These are phyloP conservation scores for Colletotrichum tofieldiae DNA, from an alignment of 2,329 filamentous ascomycete genomes.

Conservation along the genomic window DNA sequence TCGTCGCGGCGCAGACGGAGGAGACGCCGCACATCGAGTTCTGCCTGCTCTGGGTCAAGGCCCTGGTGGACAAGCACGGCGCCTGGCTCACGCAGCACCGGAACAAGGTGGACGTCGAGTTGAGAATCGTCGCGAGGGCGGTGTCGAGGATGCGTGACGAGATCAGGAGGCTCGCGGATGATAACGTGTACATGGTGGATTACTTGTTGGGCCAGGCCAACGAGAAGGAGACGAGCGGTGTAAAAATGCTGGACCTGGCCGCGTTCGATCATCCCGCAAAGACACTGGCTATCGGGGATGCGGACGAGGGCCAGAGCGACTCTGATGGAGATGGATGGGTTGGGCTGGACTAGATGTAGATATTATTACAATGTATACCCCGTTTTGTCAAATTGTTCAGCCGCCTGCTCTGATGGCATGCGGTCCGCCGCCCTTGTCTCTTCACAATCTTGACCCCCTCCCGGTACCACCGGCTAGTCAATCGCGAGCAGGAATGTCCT, in stretches of 20 bases:
- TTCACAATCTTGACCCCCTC: constrained; percentile 8
- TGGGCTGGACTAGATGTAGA: constrained; percentile 60
- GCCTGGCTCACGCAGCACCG: constrained; percentile 87
- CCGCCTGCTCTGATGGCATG: no score
- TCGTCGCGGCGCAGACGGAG: constrained; percentile 90
- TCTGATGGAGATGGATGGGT: constrained; percentile 63
- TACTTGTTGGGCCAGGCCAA: constrained; percentile 76
- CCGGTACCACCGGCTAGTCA: constrained; percentile 18
- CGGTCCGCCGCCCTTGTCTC: not conserved
- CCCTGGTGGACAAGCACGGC: constrained; percentile 85
- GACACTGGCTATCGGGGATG: constrained; percentile 31
- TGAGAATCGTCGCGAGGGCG: constrained; percentile 86
- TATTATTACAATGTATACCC: constrained; percentile 43
- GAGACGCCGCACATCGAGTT: constrained; percentile 95
- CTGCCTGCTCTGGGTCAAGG: constrained; percentile 93
- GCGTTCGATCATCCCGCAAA: constrained; percentile 37
- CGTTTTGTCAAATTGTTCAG: constrained; percentile 21
- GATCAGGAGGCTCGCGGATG: constrained; percentile 85
- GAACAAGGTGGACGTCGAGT: constrained; percentile 85
- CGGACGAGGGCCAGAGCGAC: constrained; percentile 53
- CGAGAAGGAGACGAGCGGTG: constrained; percentile 40
- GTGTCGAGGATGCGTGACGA: constrained; percentile 86
- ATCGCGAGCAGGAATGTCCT: constrained; percentile 38
- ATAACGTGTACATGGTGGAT: constrained; percentile 91
- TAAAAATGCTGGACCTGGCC: constrained; percentile 47